Conservation (phyloP, 495 filamentous ascomycete species). For the Sordaria brevicollis region DNA sequence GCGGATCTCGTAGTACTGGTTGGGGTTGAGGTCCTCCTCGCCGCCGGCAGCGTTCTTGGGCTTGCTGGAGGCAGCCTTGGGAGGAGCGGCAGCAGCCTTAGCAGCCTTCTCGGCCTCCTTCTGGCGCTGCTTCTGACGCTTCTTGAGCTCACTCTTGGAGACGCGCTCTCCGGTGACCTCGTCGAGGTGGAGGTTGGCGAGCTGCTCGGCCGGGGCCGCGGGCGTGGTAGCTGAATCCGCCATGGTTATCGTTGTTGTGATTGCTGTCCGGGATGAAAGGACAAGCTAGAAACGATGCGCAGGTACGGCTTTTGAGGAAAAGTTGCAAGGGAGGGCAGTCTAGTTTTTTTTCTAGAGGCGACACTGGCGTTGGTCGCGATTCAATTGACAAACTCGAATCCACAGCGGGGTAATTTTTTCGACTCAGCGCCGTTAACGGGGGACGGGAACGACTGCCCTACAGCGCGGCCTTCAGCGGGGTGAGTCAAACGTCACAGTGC, state of each 20-base stretch:
- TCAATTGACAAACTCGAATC: neutral
- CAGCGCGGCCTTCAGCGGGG: neutral
- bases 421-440: neutral
- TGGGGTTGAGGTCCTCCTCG: slow-evolving; percentile 64
- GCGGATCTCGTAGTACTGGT: slow-evolving; percentile 93
- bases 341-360: neutral
- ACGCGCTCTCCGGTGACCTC: slow-evolving; percentile 75
- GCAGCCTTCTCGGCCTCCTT: slow-evolving; percentile 79
- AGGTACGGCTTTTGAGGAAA: neutral
- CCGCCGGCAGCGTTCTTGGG: slow-evolving; percentile 45
- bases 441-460: neutral
- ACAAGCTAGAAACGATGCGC: neutral
- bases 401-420: neutral
- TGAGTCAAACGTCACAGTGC: neutral
- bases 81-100: slow-evolving; percentile 66
- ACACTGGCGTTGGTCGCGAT: neutral
- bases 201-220: slow-evolving; percentile 41
- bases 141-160: slow-evolving; percentile 90
- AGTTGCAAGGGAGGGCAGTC: neutral
- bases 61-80: slow-evolving; percentile 54
- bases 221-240: slow-evolving; percentile 33
- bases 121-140: slow-evolving; percentile 83
- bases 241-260: slow-evolving; percentile 31
- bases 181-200: slow-evolving; percentile 70
- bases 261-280: neutral